phyloP scores from a whole-genome alignment of 169 alveolate species.

The Plasmodium blacklocki region DNA sequence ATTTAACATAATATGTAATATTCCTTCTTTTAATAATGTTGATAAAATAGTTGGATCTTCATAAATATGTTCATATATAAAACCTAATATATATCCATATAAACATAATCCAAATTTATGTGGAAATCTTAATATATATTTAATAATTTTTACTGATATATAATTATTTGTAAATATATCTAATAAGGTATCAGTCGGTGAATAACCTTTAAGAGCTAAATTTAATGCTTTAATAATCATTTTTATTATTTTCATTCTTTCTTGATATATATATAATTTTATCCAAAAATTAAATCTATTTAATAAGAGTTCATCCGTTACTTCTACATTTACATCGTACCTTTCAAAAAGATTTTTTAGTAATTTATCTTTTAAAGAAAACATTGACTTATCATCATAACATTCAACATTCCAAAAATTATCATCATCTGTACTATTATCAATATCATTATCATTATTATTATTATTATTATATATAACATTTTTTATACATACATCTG shows the following conservation, averaged over 20 bases:
- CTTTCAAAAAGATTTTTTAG: conserved; percentile 15
- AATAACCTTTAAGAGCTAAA: conserved; percentile 68
- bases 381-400: conserved; percentile 12
- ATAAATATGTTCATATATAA: conserved; percentile 81
- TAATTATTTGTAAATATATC: conserved; percentile 71
- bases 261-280: conserved; percentile 61
- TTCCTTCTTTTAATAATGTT: conserved; percentile 80
- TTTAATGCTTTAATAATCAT: conserved; percentile 61
- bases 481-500: not conserved
- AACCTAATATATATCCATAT: conserved; percentile 81
- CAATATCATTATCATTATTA: not conserved
- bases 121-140: conserved; percentile 78
- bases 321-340: conserved; percentile 30
- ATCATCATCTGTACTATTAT: not conserved
- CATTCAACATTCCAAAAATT: not conserved
- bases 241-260: conserved; percentile 53
- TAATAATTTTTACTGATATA: conserved; percentile 74
- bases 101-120: conserved; percentile 80
- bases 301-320: conserved; percentile 32
- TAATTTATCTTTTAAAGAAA: conserved; percentile 13
- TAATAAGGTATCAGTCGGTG: conserved; percentile 68
- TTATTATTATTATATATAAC: not conserved
- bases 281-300: conserved; percentile 56
- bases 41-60: conserved; percentile 86
- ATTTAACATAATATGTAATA: conserved; percentile 80